These are phyloP conservation scores for Podaxis sp. DNA, from an alignment of 768 basidiomycete genomes.

Conservation along the genomic window DNA sequence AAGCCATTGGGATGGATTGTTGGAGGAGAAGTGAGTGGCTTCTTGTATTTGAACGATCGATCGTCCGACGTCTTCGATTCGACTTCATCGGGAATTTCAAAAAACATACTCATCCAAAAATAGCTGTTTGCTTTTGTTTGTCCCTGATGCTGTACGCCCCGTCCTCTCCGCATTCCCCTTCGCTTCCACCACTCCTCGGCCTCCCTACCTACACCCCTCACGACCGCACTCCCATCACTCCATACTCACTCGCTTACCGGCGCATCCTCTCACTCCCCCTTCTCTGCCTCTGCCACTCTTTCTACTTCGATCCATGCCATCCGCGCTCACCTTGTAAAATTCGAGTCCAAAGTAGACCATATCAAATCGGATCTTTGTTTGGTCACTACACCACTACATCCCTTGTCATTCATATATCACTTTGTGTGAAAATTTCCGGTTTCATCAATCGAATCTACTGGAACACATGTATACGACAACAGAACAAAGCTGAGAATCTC, in stretches of 20 bases:
- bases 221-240: background rate
- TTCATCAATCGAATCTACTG: background rate
- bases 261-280: background rate
- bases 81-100: conserved; percentile 29
- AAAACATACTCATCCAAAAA: conserved; percentile 17
- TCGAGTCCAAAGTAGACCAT: background rate
- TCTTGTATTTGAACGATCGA: conserved; percentile 10
- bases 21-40: conserved; percentile 7
- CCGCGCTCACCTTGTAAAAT: background rate
- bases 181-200: conserved; percentile 3
- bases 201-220: background rate
- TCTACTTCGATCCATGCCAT: background rate
- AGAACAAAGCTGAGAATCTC: background rate
- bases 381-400: background rate
- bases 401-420: background rate
- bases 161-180: conserved; percentile 12
- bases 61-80: conserved; percentile 35
- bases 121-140: conserved; percentile 18
- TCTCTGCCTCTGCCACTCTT: background rate
- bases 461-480: background rate
- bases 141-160: conserved; percentile 14
- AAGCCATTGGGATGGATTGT: conserved; percentile 17
- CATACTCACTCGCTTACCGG: background rate
- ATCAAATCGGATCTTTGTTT: background rate
- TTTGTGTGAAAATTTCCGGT: background rate